These are phyloP conservation scores for Leptographium wingfieldii DNA, from an alignment of 2,329 filamentous ascomycete genomes.

Conservation along the genomic window DNA sequence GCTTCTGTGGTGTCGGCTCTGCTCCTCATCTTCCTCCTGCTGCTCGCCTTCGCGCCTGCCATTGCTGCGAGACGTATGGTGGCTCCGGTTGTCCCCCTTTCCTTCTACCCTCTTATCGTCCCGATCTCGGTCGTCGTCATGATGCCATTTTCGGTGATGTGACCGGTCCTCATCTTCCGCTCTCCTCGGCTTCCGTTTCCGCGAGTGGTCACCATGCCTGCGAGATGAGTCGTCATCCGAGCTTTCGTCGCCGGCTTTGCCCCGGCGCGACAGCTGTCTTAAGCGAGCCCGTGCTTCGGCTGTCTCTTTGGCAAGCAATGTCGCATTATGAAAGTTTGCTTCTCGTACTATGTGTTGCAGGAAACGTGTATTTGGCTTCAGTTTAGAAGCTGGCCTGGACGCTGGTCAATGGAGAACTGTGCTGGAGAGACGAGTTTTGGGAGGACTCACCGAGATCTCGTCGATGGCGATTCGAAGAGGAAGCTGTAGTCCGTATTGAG, in stretches of 20 bases:
- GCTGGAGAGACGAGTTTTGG: neutral
- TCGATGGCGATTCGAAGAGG: conserved; percentile 3
- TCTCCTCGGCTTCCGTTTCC: neutral
- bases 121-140: neutral
- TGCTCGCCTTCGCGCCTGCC: neutral
- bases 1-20: neutral
- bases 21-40: neutral
- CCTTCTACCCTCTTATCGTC: neutral
- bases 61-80: neutral
- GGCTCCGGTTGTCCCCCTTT: neutral
- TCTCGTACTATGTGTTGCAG: conserved; percentile 78
- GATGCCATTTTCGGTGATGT: neutral
- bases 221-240: neutral
- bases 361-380: conserved; percentile 87
- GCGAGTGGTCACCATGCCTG: neutral
- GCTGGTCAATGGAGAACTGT: neutral
- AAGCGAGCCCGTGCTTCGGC: conserved; percentile 65
- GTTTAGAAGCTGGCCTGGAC: conserved; percentile 49
- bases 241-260: neutral
- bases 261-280: conserved; percentile 32
- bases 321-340: conserved; percentile 79
- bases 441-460: neutral
- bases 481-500: conserved; percentile 7
- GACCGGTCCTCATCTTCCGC: neutral
- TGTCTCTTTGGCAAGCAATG: conserved; percentile 70